Conservation (phyloP, 1,284 basidiomycete species). For the Cryptococcus sp. region DNA sequence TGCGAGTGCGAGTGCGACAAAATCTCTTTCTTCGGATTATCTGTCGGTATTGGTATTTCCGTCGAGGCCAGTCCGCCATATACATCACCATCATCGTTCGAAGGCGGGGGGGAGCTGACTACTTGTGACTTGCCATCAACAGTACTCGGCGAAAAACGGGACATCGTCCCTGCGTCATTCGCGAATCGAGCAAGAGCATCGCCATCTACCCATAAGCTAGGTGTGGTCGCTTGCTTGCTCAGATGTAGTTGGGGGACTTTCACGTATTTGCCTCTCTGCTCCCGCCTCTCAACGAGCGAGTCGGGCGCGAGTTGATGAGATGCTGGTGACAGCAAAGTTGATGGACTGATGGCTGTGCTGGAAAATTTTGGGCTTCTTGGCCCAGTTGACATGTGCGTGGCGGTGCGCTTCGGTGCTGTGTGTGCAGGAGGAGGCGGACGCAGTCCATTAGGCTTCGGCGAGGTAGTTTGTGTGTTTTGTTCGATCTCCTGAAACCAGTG, state of each 20-base stretch:
- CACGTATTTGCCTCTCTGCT: conserved; percentile 8
- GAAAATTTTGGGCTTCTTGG: neutral
- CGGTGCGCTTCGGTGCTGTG: neutral
- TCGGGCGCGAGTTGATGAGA: too few species aligned
- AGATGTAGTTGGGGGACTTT: conserved; percentile 12
- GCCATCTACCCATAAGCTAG: conserved; percentile 22
- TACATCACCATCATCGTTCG: neutral
- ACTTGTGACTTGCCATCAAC: neutral
- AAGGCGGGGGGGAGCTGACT: neutral
- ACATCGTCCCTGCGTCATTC: neutral
- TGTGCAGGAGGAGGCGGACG: neutral
- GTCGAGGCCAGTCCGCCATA: neutral
- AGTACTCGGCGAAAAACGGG: neutral
- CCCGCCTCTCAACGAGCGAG: conserved; percentile 9
- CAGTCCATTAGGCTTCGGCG: neutral
- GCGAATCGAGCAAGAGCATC: conserved; percentile 13
- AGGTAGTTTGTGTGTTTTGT: neutral
- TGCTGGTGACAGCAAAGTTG: too few species aligned
- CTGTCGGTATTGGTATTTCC: too few species aligned
- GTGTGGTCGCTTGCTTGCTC: conserved; percentile 15
- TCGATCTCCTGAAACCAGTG: neutral
- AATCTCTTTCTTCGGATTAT: too few species aligned
- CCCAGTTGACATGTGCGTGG: neutral
- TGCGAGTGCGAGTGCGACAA: too few species aligned
- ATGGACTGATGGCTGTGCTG: neutral